Conservation (phyloP, 2,329 filamentous ascomycete species). For the Pseudomassariella vexata region DNA sequence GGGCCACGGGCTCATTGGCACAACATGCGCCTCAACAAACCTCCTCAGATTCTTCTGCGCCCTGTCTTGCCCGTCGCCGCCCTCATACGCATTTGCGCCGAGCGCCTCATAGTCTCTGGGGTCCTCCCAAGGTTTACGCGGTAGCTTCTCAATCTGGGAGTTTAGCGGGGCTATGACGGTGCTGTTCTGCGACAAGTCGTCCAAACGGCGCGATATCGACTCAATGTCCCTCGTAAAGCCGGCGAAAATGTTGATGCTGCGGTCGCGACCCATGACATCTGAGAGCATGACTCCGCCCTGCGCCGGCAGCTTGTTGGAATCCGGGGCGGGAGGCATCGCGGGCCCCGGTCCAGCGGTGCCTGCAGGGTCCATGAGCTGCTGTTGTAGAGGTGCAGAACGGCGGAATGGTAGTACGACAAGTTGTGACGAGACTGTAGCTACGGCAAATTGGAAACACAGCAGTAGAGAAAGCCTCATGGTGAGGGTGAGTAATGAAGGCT, state of each 20-base stretch:
- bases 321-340: conserved; percentile 5
- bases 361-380: conserved; percentile 25
- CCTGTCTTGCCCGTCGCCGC: conserved; percentile 66
- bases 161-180: conserved; percentile 88
- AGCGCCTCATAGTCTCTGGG: conserved; percentile 63
- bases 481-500: too few species aligned
- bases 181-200: conserved; percentile 61
- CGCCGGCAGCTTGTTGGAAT: conserved; percentile 20
- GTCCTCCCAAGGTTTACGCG: conserved; percentile 82
- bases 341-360: conserved; percentile 6
- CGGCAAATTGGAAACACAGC: conserved; percentile 14
- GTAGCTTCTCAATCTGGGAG: conserved; percentile 68
- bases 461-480: conserved; percentile 16
- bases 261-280: conserved; percentile 76
- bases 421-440: conserved; percentile 13
- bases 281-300: conserved; percentile 62
- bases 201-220: conserved; percentile 61
- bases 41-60: conserved; percentile 69
- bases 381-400: conserved; percentile 16
- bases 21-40: conserved; percentile 83
- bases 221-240: conserved; percentile 72
- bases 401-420: conserved; percentile 14
- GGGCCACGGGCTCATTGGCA: conserved; percentile 70
- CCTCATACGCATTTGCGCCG: conserved; percentile 70
- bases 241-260: conserved; percentile 78